These are phyloP conservation scores for Hanseniaspora osmophila DNA, from an alignment of 805 yeast genomes.

Conservation along the genomic window DNA sequence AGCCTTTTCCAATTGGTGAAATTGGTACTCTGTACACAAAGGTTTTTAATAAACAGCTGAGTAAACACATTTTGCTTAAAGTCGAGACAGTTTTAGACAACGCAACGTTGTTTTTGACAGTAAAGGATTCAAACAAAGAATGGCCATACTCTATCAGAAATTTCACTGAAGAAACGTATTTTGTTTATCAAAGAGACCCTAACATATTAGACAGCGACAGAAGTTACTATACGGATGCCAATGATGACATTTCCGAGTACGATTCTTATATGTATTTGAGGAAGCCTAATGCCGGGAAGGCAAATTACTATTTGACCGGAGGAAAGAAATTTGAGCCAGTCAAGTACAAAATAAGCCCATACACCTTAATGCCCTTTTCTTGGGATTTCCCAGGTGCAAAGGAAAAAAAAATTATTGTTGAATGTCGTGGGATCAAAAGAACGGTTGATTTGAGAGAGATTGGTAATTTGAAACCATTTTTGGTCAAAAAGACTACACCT, in stretches of 20 bases:
- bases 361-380: slow-evolving; percentile 93
- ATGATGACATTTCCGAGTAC: slow-evolving; percentile 25
- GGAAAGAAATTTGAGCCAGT: slow-evolving; percentile 47
- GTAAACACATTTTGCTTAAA: slow-evolving; percentile 50
- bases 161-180: slow-evolving; percentile 76
- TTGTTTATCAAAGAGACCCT: slow-evolving; percentile 79
- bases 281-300: slow-evolving; percentile 7
- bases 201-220: slow-evolving; percentile 31
- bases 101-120: slow-evolving; percentile 65
- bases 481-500: slow-evolving; percentile 37
- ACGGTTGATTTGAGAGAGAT: slow-evolving; percentile 81
- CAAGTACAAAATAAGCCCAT: slow-evolving; percentile 68
- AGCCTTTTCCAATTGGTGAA: slow-evolving; percentile 75
- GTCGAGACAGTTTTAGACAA: slow-evolving; percentile 65
- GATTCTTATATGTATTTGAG: slow-evolving; percentile 1
- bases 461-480: slow-evolving; percentile 80
- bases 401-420: slow-evolving; percentile 62
- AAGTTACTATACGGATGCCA: slow-evolving; percentile 44
- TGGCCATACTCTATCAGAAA: slow-evolving; percentile 95
- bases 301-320: background rate
- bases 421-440: slow-evolving; percentile 62
- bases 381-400: slow-evolving; percentile 94
- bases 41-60: slow-evolving; percentile 45
- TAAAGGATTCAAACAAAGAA: slow-evolving; percentile 53
- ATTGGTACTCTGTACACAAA: slow-evolving; percentile 72